Conservation (phyloP, 2,329 filamentous ascomycete species). For the Colletotrichum melonis region DNA sequence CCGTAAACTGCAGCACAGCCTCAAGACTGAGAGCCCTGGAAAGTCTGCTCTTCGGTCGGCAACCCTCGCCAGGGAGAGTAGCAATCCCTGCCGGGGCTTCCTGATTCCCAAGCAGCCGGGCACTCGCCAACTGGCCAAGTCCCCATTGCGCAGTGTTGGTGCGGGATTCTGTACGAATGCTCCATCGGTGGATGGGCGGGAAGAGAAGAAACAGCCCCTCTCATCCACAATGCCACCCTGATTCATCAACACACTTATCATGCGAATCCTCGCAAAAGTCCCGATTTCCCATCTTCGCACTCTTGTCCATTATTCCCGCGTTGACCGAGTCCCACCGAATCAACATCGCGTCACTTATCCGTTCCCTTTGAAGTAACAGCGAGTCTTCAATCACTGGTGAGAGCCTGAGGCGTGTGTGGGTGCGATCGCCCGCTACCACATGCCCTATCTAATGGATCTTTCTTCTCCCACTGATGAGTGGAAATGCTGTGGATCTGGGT, state of each 20-base stretch:
- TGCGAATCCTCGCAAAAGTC: background rate
- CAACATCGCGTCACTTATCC: background rate
- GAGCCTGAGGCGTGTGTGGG: no score
- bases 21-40: background rate
- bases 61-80: no score
- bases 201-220: background rate
- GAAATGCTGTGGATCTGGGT: no score
- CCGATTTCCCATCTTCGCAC: background rate
- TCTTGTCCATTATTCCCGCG: background rate
- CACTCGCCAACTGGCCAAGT: background rate
- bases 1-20: background rate
- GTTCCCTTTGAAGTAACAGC: no score
- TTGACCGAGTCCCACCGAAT: background rate
- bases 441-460: no score
- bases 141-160: background rate
- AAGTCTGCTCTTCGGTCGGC: background rate
- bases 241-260: background rate
- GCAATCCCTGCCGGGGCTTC: background rate
- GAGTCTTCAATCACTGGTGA: no score
- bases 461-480: no score
- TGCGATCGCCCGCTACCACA: no score
- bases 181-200: background rate
- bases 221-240: background rate
- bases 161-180: background rate
- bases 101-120: background rate